phyloP scores from a whole-genome alignment of 2,329 filamentous ascomycete genomes.

The Trichoderma asperellum region DNA sequence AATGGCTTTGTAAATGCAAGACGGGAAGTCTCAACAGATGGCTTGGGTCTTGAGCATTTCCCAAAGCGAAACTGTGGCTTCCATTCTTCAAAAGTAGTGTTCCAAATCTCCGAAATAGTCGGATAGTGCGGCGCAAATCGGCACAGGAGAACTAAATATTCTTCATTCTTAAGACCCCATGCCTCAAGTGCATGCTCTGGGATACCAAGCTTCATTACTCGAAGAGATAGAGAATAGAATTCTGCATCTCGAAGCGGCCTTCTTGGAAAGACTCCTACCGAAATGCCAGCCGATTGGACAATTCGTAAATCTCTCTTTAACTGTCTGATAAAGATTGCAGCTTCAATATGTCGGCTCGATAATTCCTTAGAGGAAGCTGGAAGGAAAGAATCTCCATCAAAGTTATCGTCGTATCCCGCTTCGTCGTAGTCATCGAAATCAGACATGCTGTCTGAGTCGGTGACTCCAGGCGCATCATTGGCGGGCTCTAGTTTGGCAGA shows the following conservation, averaged over 20 bases:
- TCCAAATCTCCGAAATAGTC: slow-evolving; percentile 57
- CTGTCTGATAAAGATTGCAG: not conserved
- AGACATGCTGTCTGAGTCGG: not conserved
- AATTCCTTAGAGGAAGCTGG: not conserved
- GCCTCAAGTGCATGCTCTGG: slow-evolving; percentile 75
- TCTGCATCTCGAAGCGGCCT: slow-evolving; percentile 47
- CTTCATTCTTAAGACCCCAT: slow-evolving; percentile 69
- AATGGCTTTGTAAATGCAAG: slow-evolving; percentile 49
- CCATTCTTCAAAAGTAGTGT: slow-evolving; percentile 43
- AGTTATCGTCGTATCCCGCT: not conserved
- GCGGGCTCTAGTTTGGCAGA: not conserved
- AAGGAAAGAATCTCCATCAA: not conserved
- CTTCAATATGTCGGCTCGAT: not conserved
- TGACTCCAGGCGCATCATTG: not conserved
- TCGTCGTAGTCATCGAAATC: not conserved
- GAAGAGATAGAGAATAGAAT: slow-evolving; percentile 69
- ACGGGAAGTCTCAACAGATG: slow-evolving; percentile 59
- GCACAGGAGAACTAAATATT: slow-evolving; percentile 76
- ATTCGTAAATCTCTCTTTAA: slow-evolving; percentile 48
- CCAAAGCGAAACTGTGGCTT: slow-evolving; percentile 65
- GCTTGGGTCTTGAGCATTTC: slow-evolving; percentile 73
- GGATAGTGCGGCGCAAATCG: slow-evolving; percentile 66
- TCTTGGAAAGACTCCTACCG: slow-evolving; percentile 64
- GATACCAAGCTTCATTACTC: slow-evolving; percentile 70
- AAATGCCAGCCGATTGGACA: slow-evolving; percentile 69